Percentiles rank a stretch among this genome's conserved stretches.
Conservation (phyloP, 768 basidiomycete species). For the Mycena sanguinolenta region DNA sequence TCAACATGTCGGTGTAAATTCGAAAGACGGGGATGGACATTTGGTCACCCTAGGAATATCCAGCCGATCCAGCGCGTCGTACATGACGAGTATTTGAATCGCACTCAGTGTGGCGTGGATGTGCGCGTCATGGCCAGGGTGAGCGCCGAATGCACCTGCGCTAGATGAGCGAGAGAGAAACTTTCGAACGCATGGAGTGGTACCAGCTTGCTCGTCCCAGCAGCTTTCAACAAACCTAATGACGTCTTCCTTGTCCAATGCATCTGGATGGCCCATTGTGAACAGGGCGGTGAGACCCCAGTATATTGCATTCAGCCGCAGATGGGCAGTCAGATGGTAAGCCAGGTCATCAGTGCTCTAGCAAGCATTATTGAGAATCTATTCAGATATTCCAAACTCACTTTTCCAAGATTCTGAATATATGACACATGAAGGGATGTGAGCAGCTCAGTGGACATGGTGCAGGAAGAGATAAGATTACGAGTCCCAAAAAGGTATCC, state of each 20-base stretch:
- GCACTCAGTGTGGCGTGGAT: slow-evolving; percentile 89
- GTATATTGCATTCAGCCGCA: slow-evolving; percentile 95
- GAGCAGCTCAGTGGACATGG: slow-evolving; percentile 44
- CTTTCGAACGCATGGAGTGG: slow-evolving; percentile 31
- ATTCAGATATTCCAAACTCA: slow-evolving; percentile 43
- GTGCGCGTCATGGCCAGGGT: slow-evolving; percentile 94
- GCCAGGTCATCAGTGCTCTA: slow-evolving; percentile 87
- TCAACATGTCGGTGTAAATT: slow-evolving; percentile 4
- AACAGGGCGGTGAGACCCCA: slow-evolving; percentile 94
- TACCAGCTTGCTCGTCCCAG: slow-evolving; percentile 93
- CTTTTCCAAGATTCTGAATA: slow-evolving; percentile 82
- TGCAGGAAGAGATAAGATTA: background rate
- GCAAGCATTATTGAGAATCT: background rate
- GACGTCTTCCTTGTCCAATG: slow-evolving; percentile 86
- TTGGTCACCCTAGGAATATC: slow-evolving; percentile 78
- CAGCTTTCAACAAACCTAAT: slow-evolving; percentile 93
- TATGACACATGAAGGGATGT: slow-evolving; percentile 78
- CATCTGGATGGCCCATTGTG: slow-evolving; percentile 83
- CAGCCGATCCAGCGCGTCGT: slow-evolving; percentile 81
- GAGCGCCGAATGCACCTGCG: slow-evolving; percentile 91
- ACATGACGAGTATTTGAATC: slow-evolving; percentile 91
- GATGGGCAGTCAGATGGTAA: slow-evolving; percentile 93
- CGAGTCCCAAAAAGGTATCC: background rate
- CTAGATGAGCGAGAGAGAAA: slow-evolving; percentile 14
- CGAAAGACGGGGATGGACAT: slow-evolving; percentile 60